A percentile compares a stretch with the other conserved stretches of the same genome.
phyloP scores from a whole-genome alignment of 306 rosid species.

The Castanea mollissima region DNA sequence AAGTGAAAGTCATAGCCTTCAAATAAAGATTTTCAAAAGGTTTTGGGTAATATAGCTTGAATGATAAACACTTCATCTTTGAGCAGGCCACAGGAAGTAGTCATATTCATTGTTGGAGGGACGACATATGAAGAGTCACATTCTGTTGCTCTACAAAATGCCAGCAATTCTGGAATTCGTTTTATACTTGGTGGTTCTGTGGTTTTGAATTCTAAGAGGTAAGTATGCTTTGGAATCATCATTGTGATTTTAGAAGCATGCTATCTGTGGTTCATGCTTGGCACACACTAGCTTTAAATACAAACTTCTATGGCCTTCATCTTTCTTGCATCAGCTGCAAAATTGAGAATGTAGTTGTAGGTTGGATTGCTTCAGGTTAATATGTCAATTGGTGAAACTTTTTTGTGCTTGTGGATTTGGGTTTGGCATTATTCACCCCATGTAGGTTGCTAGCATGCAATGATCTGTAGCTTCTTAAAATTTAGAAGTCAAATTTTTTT shows the following conservation, averaged over 20 bases:
- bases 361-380: constrained; percentile 5
- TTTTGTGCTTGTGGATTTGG: not conserved
- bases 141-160: constrained; percentile 79
- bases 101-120: constrained; percentile 93
- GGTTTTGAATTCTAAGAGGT: constrained; percentile 91
- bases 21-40: not conserved
- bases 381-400: not conserved
- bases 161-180: constrained; percentile 71
- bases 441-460: not conserved
- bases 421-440: not conserved
- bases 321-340: constrained; percentile 20
- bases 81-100: constrained; percentile 87
- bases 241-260: constrained; percentile 5
- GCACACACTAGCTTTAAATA: not conserved
- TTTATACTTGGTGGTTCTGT: constrained; percentile 88
- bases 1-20: not conserved
- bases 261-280: constrained; percentile 14
- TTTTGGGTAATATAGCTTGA: constrained; percentile 22
- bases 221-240: constrained; percentile 31
- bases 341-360: constrained; percentile 11
- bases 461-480: not conserved
- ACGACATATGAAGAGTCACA: constrained; percentile 95
- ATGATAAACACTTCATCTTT: constrained; percentile 17
- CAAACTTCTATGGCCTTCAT: constrained; percentile 13
- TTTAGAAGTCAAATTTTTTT: not conserved